phyloP scores from a whole-genome alignment of 177 flowering plant genomes.

The Telopea speciosissima region DNA sequence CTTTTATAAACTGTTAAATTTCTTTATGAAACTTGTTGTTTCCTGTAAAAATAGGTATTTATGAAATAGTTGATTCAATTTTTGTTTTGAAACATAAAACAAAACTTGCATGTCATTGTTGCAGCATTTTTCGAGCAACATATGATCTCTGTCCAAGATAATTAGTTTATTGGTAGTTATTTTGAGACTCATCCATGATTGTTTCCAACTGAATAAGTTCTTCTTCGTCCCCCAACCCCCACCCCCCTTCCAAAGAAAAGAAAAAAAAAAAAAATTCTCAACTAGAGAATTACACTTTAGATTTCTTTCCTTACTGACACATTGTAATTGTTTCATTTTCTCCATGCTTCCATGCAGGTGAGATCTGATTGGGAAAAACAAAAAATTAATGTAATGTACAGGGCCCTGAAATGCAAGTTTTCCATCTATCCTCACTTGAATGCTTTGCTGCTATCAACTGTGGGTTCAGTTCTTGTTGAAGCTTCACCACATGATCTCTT shows the following conservation, averaged over 20 bases:
- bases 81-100: too few relatives aligned
- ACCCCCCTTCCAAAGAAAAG: not conserved
- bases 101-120: too few relatives aligned
- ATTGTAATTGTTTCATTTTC: not conserved
- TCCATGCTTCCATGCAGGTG: conserved; percentile 45
- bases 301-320: not conserved
- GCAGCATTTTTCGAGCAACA: not conserved
- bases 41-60: too few relatives aligned
- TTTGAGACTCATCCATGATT: not conserved
- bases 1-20: too few relatives aligned
- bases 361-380: conserved; percentile 73
- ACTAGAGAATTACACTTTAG: not conserved
- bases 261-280: too few relatives aligned
- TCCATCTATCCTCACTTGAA: conserved; percentile 76
- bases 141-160: not conserved
- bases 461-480: conserved; percentile 86
- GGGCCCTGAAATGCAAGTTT: conserved; percentile 87
- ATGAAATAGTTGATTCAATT: too few relatives aligned
- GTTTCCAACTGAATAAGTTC: not conserved
- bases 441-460: conserved; percentile 77
- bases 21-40: too few relatives aligned
- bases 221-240: too few relatives aligned
- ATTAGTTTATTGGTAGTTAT: not conserved
- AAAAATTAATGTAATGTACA: conserved; percentile 83
- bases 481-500: conserved; percentile 97